phyloP scores from a whole-genome alignment of 202 grass and related monocot genomes.

The Digitaria exilis region DNA sequence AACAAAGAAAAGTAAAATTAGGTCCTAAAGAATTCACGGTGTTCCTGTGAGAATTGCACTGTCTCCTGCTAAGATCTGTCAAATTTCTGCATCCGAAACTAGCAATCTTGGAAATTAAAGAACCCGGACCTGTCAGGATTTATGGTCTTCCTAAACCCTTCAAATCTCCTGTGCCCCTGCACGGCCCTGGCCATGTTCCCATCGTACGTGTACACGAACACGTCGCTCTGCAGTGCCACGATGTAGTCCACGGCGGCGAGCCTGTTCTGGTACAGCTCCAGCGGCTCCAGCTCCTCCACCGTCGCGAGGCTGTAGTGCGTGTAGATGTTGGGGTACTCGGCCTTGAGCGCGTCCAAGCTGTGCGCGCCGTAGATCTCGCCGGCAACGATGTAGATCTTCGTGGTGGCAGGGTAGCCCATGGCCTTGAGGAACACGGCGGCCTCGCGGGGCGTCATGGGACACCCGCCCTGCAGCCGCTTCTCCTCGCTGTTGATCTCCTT shows the following conservation, averaged over 20 bases:
- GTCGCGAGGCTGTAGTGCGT: constrained; percentile 65
- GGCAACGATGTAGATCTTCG: constrained; percentile 71
- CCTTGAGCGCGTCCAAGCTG: constrained; percentile 53
- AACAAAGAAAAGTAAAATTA: neutral
- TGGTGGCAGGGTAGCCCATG: constrained; percentile 68
- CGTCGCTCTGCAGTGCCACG: constrained; percentile 60
- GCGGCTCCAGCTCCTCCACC: constrained; percentile 58
- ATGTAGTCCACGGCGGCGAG: constrained; percentile 78
- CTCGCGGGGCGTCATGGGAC: constrained; percentile 83
- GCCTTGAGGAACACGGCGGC: constrained; percentile 70
- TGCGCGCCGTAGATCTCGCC: constrained; percentile 65
- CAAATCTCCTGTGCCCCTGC: constrained; percentile 67
- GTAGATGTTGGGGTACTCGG: constrained; percentile 67
- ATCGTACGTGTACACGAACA: constrained; percentile 74
- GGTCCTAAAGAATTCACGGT: neutral
- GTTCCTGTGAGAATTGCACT: neutral
- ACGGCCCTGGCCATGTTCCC: constrained; percentile 88
- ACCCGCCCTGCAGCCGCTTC: constrained; percentile 61
- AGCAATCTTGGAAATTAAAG: too few relatives aligned
- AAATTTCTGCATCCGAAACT: neutral
- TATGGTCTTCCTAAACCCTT: constrained; percentile 75
- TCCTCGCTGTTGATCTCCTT: constrained; percentile 70
- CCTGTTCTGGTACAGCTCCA: constrained; percentile 58
- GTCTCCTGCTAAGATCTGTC: neutral
- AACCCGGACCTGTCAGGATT: constrained; percentile 66